Evolutionary conservation across 139 green algal species (phyloP), one percentile per base, ranked within the genome.

Genomic region (Chlamydomonas incerta): DNA sequence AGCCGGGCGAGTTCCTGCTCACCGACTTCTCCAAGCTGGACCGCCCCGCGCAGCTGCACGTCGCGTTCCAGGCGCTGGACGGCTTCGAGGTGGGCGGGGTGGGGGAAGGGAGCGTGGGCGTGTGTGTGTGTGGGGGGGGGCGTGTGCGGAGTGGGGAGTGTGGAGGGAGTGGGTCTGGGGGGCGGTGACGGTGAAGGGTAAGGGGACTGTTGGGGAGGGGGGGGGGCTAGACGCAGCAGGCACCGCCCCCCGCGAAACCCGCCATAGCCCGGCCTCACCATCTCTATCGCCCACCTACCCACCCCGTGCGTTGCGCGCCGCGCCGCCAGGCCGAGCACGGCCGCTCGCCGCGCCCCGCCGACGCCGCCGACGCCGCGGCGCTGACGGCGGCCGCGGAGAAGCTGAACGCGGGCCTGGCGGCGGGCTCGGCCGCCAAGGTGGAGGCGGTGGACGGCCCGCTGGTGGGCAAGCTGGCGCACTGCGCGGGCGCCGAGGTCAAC

Each of bases 1-100:
- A 95, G 0, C 97, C 98, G 20, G 98, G 98, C 0, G 97, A 99
- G 72, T 99, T 99, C 81, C 92, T 99, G 50, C 86, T 99, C n/a
- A 93, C 85, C 26, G 98, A 99, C 85, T 99, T 99, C 77, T 87
- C 95, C 82, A 99, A 99, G 93, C 89, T 99, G 66, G 98, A 99
- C 69, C 93, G 96, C 46, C 89, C 96, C 0, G 86, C 93, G 9
- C 86, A 97, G 74, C 95, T 99, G 75, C 97, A 99, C 87, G 50
- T 99, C 2, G 97, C 89, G 28, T 99, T 99, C 87, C 94, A 96
- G 86, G 97, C 97, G 0, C 90, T 99, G 57, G 97, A 99, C 83
- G 81, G 83, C 4, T 99, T 98, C 85, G 58, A 90, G 84, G 88
- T 92, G 68, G 1, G 82, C 37, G 20, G 8, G 17, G 24, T 18